phyloP scores from a whole-genome alignment of 306 rosid genomes.

The Vigna reflexopilosa region DNA sequence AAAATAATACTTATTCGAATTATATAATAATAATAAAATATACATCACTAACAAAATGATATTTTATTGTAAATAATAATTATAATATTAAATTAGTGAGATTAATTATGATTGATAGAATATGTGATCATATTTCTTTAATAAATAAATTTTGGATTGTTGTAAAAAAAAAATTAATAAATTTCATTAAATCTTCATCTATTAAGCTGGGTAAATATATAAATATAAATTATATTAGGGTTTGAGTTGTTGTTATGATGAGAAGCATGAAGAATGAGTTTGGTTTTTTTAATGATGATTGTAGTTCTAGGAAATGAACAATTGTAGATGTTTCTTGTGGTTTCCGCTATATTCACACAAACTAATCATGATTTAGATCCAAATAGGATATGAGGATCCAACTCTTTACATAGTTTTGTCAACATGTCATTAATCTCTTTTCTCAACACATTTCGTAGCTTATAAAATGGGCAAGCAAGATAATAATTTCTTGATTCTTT shows the following conservation, averaged over 20 bases:
- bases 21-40: too few species aligned
- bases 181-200: too few species aligned
- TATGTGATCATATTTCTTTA: too few species aligned
- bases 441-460: neutral
- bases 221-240: neutral
- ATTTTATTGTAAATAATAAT: too few species aligned
- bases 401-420: neutral
- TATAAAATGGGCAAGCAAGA: neutral
- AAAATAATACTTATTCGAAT: too few species aligned
- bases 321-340: slow-evolving; percentile 33
- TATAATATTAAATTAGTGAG: too few species aligned
- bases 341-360: slow-evolving; percentile 18
- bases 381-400: neutral
- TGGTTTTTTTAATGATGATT: slow-evolving; percentile 31
- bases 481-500: too few species aligned
- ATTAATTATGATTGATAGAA: too few species aligned
- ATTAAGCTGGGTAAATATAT: too few species aligned
- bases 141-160: too few species aligned
- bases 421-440: neutral
- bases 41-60: too few species aligned
- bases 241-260: slow-evolving; percentile 40
- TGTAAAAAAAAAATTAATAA: too few species aligned
- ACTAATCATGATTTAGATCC: slow-evolving; percentile 36
- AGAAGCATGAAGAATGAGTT: slow-evolving; percentile 41
- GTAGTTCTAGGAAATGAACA: slow-evolving; percentile 12